Base-by-base conservation (phyloP, 2,329 filamentous ascomycete species). In the Hypoxylon sp. region DNA sequence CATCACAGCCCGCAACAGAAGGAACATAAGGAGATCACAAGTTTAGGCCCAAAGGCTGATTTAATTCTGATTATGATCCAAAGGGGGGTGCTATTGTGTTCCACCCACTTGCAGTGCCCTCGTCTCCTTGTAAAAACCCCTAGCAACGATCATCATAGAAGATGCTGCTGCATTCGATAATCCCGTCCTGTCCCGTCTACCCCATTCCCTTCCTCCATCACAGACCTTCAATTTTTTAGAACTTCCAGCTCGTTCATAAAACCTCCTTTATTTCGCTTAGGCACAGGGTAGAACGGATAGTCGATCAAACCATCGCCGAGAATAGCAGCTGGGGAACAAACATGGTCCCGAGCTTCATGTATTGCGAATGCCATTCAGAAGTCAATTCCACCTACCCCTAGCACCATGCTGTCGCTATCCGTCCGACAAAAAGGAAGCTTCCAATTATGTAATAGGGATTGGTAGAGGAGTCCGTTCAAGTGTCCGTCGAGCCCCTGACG, bases 51-150 rank as follows among this genome's bases (percentile, higher is more conserved):
- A 23, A 26, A 35, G 40, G 44, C 40, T 30, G 29, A 31, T 30
- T 55, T 51, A 47, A 51, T 47, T 55, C 36, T 42, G 44, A 55
- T 55, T 55, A 55, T 55, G 17, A 51, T 47, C 47, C 49, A 38
- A 45, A 32, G 40, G 37, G 50, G 34, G 26, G 13, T 19, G 30
- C 13, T 41, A 17, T n/a, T 49, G 12, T 25, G 15, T 32, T 15
- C 41, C 34, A 45, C 35, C 46, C 23, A 29, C 38, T 13, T 26
- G 41, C 45, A 32, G 29, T 35, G 13, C 36, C n/a, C n/a, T n/a
- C n/a, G n/a, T n/a, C n/a, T n/a, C n/a, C n/a, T n/a, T n/a, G n/a
- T n/a, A n/a, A n/a, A n/a, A n/a, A n/a, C n/a, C 37, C 37, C 42
- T 42, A 36, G 30, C 36, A 41, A 34, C 35, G 41, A 36, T 27